Percentiles rank a stretch among this genome's conserved stretches.
phyloP scores from a whole-genome alignment of 441 rosid genomes.

The Adansonia rubrostipa region DNA sequence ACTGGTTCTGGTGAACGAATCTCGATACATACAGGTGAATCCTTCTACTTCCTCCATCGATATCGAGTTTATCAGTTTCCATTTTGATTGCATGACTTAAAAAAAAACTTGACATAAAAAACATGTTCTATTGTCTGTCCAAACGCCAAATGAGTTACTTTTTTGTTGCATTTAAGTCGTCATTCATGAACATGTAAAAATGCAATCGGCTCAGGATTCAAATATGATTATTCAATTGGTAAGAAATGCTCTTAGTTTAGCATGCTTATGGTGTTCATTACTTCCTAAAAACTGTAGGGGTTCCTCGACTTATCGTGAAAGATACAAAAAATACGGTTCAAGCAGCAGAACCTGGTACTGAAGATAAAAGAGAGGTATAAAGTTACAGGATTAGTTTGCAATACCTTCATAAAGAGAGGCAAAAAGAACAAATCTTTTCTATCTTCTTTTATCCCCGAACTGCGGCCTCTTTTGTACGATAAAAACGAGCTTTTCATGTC shows the following conservation, averaged over 20 bases:
- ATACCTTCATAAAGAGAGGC: no score
- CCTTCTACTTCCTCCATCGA: background rate
- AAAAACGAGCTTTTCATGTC: no score
- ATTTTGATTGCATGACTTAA: background rate
- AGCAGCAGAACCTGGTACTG: conserved; percentile 45
- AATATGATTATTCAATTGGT: background rate
- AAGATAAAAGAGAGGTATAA: conserved; percentile 49
- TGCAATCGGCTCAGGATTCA: background rate
- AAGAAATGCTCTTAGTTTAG: background rate
- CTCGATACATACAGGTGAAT: conserved; percentile 54
- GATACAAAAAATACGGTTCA: conserved; percentile 49
- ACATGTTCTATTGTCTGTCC: background rate
- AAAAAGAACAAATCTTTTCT: no score
- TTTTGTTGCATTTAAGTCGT: background rate
- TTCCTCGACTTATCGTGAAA: conserved; percentile 44
- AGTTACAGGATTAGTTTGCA: background rate
- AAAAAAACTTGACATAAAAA: background rate
- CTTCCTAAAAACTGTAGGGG: conserved; percentile 35
- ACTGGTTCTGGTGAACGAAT: conserved; percentile 46
- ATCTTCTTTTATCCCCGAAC: no score
- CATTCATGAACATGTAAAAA: background rate
- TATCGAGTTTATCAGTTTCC: background rate
- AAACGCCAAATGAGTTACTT: no score
- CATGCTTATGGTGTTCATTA: no score
- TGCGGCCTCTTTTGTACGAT: no score